Conservation (phyloP, 805 yeast species). For the Ogataea chonburiensis region DNA sequence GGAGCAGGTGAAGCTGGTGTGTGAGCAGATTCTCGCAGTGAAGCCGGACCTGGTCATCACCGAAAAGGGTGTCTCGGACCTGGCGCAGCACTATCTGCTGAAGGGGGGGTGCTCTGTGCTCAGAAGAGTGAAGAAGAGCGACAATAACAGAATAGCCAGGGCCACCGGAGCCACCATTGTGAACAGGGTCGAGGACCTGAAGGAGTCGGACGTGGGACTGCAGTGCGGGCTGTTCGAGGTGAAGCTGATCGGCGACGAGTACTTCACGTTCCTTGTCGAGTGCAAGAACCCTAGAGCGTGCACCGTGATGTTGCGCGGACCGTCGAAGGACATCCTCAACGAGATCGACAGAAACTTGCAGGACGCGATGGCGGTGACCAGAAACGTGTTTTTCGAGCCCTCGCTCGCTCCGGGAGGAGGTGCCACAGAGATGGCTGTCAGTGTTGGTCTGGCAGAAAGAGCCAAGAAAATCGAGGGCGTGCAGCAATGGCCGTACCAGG, state of each 20-base stretch:
- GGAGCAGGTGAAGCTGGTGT: constrained; percentile 86
- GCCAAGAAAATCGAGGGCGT: constrained; percentile 93
- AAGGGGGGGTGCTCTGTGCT: constrained; percentile 91
- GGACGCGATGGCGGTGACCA: constrained; percentile 97
- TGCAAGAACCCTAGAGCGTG: constrained; percentile 90
- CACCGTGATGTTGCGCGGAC: constrained; percentile 89
- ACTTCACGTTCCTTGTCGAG: constrained; percentile 79
- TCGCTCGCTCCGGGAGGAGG: constrained; percentile 98
- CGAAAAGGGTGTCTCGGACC: constrained; percentile 96
- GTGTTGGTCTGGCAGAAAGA: constrained; percentile 82
- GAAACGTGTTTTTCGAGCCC: constrained; percentile 94
- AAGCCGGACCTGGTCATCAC: constrained; percentile 95
- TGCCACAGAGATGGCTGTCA: constrained; percentile 98
- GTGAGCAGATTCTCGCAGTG: constrained; percentile 78
- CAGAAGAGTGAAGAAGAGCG: constrained; percentile 93
- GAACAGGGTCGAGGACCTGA: constrained; percentile 90
- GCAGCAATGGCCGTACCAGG: constrained; percentile 98
- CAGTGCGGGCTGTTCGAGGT: constrained; percentile 89
- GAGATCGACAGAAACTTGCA: constrained; percentile 96
- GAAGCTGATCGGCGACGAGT: constrained; percentile 96
- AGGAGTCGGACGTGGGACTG: constrained; percentile 86
- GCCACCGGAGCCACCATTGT: constrained; percentile 98
- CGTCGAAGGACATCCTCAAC: constrained; percentile 92
- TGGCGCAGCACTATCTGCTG: constrained; percentile 93
- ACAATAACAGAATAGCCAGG: constrained; percentile 93